Evolutionary conservation across 495 filamentous ascomycete species (phyloP).

Genomic region (Daldinia grandis): DNA sequence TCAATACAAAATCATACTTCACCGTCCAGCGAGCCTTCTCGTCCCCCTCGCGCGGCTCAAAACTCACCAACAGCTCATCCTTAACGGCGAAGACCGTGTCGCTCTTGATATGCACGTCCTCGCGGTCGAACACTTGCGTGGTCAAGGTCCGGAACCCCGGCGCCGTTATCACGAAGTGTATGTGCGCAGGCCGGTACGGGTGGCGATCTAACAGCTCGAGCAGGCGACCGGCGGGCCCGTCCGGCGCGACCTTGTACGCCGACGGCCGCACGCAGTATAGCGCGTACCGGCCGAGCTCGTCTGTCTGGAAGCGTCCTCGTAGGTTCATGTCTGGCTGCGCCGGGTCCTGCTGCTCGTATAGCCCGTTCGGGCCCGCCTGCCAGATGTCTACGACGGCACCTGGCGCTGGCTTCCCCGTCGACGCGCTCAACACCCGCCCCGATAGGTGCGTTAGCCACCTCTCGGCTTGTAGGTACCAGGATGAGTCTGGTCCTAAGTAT

Average conservation of each 20-base stretch:
- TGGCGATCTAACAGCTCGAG: slow-evolving; percentile 70
- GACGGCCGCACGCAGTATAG: slow-evolving; percentile 75
- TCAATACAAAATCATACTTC: slow-evolving; percentile 62
- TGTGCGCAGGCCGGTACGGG: slow-evolving; percentile 77
- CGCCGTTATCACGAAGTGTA: slow-evolving; percentile 72
- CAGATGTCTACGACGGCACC: slow-evolving; percentile 76
- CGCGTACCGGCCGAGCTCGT: slow-evolving; percentile 68
- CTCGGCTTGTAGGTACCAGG: slow-evolving; percentile 54
- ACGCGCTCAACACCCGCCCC: slow-evolving; percentile 66
- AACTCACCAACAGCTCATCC: slow-evolving; percentile 74
- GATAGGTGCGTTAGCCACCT: slow-evolving; percentile 69
- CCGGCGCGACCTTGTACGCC: slow-evolving; percentile 74
- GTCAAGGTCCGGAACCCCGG: slow-evolving; percentile 61
- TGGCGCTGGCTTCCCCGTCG: slow-evolving; percentile 65
- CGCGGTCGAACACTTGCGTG: slow-evolving; percentile 77
- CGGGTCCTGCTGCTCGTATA: slow-evolving; percentile 82
- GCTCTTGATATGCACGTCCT: slow-evolving; percentile 67
- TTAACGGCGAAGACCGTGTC: slow-evolving; percentile 83
- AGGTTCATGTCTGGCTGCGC: slow-evolving; percentile 78
- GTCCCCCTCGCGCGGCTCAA: slow-evolving; percentile 66
- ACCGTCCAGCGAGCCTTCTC: slow-evolving; percentile 68
- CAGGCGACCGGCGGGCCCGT: slow-evolving; percentile 66
- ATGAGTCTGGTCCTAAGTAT: slow-evolving; percentile 31
- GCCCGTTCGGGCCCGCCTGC: slow-evolving; percentile 78
- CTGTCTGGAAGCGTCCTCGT: slow-evolving; percentile 74